Percentiles rank a stretch among this genome's conserved stretches.
phyloP scores from a whole-genome alignment of 805 yeast genomes.

The Saccharomycopsis guyanensis region DNA sequence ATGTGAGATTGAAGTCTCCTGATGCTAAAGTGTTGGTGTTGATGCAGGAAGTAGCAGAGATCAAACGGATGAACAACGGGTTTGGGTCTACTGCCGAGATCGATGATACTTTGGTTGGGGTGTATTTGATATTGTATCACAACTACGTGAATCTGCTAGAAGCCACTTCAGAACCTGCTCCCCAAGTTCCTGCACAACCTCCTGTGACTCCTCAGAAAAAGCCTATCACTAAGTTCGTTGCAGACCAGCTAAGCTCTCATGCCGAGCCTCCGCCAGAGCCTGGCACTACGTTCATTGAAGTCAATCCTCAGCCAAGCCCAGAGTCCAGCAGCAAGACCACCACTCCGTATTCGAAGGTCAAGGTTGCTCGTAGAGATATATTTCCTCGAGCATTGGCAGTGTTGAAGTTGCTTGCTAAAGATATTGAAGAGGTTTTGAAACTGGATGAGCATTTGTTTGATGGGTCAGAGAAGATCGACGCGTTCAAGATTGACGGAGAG shows the following conservation, averaged over 20 bases:
- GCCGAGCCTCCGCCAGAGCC: neutral
- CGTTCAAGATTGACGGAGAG: neutral
- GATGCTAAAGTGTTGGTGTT: slow-evolving; percentile 36
- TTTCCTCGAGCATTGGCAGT: slow-evolving; percentile 28
- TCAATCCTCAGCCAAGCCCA: slow-evolving; percentile 1
- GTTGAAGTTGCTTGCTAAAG: slow-evolving; percentile 13
- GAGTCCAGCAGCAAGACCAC: slow-evolving; percentile 7
- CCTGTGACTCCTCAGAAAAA: slow-evolving; percentile 1
- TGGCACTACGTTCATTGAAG: slow-evolving; percentile 1
- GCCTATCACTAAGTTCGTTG: slow-evolving; percentile 3
- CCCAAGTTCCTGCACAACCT: neutral
- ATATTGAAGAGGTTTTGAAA: slow-evolving; percentile 18
- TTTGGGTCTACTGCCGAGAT: slow-evolving; percentile 69
- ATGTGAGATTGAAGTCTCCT: slow-evolving; percentile 29
- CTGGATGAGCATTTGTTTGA: slow-evolving; percentile 17
- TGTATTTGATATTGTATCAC: slow-evolving; percentile 45
- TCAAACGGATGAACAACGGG: slow-evolving; percentile 69
- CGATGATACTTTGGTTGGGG: slow-evolving; percentile 63
- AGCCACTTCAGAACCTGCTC: neutral
- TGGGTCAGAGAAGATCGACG: neutral
- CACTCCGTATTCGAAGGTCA: slow-evolving; percentile 29
- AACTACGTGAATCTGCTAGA: slow-evolving; percentile 12
- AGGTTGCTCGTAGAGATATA: slow-evolving; percentile 44
- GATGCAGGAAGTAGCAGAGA: slow-evolving; percentile 46
- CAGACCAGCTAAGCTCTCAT: neutral